Evolutionary conservation across 1,139 yeast species (phyloP).

Genomic region (Magnusiomyces suaveolens): DNA sequence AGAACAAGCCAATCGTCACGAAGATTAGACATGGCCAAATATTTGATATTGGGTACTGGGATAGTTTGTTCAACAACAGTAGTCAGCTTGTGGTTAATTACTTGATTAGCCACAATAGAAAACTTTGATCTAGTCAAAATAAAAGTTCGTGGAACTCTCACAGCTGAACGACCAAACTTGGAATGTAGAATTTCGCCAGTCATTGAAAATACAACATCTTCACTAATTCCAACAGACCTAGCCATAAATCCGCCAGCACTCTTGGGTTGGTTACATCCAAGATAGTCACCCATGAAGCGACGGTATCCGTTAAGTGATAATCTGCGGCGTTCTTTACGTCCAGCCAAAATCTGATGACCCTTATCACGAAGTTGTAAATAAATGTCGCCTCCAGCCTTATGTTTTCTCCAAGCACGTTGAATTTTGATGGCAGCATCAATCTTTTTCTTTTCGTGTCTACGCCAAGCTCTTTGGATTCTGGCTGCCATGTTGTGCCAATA

Average conservation of each 20-base stretch:
- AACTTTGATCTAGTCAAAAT: slow-evolving; percentile 55
- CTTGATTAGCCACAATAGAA: slow-evolving; percentile 60
- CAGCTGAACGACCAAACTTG: slow-evolving; percentile 89
- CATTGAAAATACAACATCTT: slow-evolving; percentile 63
- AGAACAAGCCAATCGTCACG: slow-evolving; percentile 95
- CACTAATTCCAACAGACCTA: slow-evolving; percentile 58
- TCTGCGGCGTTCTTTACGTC: slow-evolving; percentile 82
- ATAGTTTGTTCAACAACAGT: slow-evolving; percentile 57
- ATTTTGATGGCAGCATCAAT: slow-evolving; percentile 79
- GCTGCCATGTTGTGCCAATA: slow-evolving; percentile 99
- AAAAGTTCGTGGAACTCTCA: slow-evolving; percentile 62
- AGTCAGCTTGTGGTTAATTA: slow-evolving; percentile 63
- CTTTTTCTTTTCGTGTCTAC: slow-evolving; percentile 69
- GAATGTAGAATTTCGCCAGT: slow-evolving; percentile 74
- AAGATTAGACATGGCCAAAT: slow-evolving; percentile 58
- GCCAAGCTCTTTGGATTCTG: slow-evolving; percentile 93
- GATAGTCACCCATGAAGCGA: slow-evolving; percentile 89
- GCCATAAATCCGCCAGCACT: slow-evolving; percentile 60
- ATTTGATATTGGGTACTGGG: slow-evolving; percentile 50
- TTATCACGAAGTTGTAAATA: slow-evolving; percentile 66
- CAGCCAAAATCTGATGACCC: slow-evolving; percentile 60
- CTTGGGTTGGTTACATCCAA: slow-evolving; percentile 66
- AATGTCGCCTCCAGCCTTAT: slow-evolving; percentile 58
- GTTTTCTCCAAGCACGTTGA: slow-evolving; percentile 78
- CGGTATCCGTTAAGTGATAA: slow-evolving; percentile 82